A percentile compares a stretch with the other conserved stretches of the same genome.
phyloP scores from a whole-genome alignment of 1,284 basidiomycete species.

The Sanghuangporus sanghuang region DNA sequence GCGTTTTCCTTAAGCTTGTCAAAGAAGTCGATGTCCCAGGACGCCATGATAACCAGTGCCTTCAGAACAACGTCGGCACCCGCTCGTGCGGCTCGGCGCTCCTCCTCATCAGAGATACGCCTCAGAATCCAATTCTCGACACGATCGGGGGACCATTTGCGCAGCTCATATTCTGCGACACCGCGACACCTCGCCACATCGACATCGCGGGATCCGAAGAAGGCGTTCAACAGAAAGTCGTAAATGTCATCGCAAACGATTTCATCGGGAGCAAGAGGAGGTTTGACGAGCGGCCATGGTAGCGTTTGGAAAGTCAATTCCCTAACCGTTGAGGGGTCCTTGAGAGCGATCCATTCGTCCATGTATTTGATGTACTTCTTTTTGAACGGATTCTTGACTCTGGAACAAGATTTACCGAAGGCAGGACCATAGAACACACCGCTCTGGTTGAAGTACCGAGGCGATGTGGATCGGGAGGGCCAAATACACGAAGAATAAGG shows the following conservation, averaged over 20 bases:
- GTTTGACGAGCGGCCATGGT: slow-evolving; percentile 50
- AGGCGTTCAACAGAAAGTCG: slow-evolving; percentile 50
- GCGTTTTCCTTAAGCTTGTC: neutral
- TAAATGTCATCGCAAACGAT: slow-evolving; percentile 46
- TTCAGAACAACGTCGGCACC: neutral
- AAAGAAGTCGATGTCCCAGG: neutral
- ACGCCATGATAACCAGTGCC: neutral
- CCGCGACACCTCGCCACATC: neutral
- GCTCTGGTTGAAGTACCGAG: neutral
- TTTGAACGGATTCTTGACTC: neutral
- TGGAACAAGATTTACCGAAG: neutral
- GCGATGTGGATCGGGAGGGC: neutral
- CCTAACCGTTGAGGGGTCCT: neutral
- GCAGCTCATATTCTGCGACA: slow-evolving; percentile 52
- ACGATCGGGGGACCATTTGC: slow-evolving; percentile 74
- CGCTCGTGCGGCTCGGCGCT: neutral
- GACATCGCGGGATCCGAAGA: slow-evolving; percentile 28
- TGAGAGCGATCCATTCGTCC: neutral
- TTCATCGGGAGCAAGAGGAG: slow-evolving; percentile 40
- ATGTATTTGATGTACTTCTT: neutral
- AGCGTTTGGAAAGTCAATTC: neutral
- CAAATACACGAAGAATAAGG: neutral
- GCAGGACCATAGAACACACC: neutral
- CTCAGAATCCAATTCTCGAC: slow-evolving; percentile 31
- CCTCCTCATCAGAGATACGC: neutral